These are phyloP conservation scores for Heterobasidion parviporum DNA, from an alignment of 1,284 basidiomycete species.

Conservation along the genomic window DNA sequence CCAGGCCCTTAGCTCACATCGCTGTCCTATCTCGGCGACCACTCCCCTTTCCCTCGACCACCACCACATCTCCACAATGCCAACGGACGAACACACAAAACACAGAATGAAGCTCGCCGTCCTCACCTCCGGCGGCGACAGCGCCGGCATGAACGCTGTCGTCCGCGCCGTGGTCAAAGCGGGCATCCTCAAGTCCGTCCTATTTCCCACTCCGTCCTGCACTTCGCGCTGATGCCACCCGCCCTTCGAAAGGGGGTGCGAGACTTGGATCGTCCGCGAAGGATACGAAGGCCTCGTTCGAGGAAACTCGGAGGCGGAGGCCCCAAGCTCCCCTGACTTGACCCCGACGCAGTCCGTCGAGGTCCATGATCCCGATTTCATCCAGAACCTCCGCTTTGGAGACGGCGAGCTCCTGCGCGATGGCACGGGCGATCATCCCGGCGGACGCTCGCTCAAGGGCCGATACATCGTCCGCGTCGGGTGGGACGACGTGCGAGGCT, in stretches of 20 bases:
- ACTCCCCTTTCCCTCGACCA: constrained; percentile 3
- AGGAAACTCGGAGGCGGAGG: constrained; percentile 44
- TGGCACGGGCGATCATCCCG: constrained; percentile 77
- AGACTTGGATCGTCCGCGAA: constrained; percentile 91
- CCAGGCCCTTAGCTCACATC: neutral
- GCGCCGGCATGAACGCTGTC: constrained; percentile 95
- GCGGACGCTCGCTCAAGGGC: constrained; percentile 74
- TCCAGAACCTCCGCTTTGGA: constrained; percentile 78
- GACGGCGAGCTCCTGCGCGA: constrained; percentile 87
- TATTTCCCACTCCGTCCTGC: neutral
- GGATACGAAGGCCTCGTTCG: constrained; percentile 93
- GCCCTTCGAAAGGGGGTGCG: constrained; percentile 62
- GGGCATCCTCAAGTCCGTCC: constrained; percentile 75
- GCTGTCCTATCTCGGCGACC: neutral
- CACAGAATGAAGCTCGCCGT: constrained; percentile 76
- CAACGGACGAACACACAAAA: constrained; percentile 1
- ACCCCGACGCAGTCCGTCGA: constrained; percentile 14
- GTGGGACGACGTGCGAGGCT: constrained; percentile 97
- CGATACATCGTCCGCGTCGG: constrained; percentile 94
- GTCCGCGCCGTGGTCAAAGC: constrained; percentile 88
- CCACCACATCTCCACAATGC: neutral
- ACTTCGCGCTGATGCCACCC: neutral
- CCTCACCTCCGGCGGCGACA: constrained; percentile 94
- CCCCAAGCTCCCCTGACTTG: constrained; percentile 15
- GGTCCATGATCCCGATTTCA: constrained; percentile 34